These are phyloP conservation scores for Neostapfia colusana DNA, from an alignment of 176 grass and related monocot genomes.

Conservation along the genomic window DNA sequence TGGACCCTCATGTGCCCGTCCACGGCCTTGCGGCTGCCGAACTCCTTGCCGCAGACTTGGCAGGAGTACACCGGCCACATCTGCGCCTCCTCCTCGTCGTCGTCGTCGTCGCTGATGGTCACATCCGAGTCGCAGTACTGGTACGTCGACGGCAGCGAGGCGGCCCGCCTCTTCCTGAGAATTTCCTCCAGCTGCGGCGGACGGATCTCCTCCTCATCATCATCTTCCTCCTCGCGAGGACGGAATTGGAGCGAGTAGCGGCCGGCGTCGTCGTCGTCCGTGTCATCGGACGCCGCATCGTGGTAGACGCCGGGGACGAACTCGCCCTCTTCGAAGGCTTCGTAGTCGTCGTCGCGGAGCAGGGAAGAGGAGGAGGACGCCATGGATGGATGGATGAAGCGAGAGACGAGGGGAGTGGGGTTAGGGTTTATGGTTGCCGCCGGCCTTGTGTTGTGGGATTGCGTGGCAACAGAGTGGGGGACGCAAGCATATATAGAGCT, in stretches of 20 bases:
- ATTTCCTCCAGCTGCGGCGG: not conserved
- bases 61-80: too few species aligned
- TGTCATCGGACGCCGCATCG: not conserved
- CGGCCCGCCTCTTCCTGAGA: not conserved
- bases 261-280: not conserved
- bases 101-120: conserved; percentile 21
- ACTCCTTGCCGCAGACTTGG: too few species aligned
- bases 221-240: not conserved
- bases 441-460: not conserved
- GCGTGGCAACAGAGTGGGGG: not conserved
- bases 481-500: conserved; percentile 7
- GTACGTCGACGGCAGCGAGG: not conserved
- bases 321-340: conserved; percentile 35
- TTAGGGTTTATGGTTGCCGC: not conserved
- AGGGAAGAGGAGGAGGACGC: not conserved
- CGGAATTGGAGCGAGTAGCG: not conserved
- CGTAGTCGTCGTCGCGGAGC: not conserved
- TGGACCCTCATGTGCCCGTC: too few species aligned
- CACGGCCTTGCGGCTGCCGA: too few species aligned
- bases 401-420: too few species aligned
- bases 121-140: not conserved
- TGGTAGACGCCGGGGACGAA: not conserved
- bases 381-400: not conserved
- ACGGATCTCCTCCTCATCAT: not conserved
- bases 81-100: too few species aligned